phyloP scores from a whole-genome alignment of 1,284 basidiomycete genomes.

The Ceratobasidium sp. region DNA sequence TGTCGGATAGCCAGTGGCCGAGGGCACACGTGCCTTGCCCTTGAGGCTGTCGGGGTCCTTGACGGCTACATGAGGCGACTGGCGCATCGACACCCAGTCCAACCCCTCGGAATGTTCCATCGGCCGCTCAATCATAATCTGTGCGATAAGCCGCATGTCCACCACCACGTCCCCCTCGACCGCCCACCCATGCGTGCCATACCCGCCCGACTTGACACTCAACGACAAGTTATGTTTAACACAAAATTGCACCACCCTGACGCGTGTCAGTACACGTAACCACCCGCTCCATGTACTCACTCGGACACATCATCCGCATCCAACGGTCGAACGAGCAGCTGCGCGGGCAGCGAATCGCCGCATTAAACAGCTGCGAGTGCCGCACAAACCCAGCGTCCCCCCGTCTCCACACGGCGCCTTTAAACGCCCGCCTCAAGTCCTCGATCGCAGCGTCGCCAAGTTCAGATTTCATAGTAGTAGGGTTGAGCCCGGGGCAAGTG shows the following conservation, averaged over 20 bases:
- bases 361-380: slow-evolving; percentile 76
- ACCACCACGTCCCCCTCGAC: slow-evolving; percentile 83
- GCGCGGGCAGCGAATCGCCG: slow-evolving; percentile 67
- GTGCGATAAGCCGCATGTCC: slow-evolving; percentile 72
- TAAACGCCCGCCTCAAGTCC: slow-evolving; percentile 46
- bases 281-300: slow-evolving; percentile 53
- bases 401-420: slow-evolving; percentile 57
- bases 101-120: slow-evolving; percentile 50
- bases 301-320: slow-evolving; percentile 77
- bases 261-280: slow-evolving; percentile 21
- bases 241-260: slow-evolving; percentile 74
- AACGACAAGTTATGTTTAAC: slow-evolving; percentile 68
- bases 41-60: slow-evolving; percentile 43
- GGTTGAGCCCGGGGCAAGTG: slow-evolving; percentile 19
- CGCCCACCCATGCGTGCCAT: slow-evolving; percentile 87
- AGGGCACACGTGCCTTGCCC: slow-evolving; percentile 30
- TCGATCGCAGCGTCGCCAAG: background rate
- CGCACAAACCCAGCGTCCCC: slow-evolving; percentile 61
- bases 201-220: slow-evolving; percentile 87
- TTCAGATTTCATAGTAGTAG: background rate
- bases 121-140: slow-evolving; percentile 68
- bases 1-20: background rate
- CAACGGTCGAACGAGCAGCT: slow-evolving; percentile 69
- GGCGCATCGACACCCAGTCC: slow-evolving; percentile 63
- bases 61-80: slow-evolving; percentile 65